A percentile compares a stretch with the other conserved stretches of the same genome.
These are phyloP conservation scores for Kuraishia hungarica DNA, from an alignment of 805 yeast species.

Conservation along the genomic window DNA sequence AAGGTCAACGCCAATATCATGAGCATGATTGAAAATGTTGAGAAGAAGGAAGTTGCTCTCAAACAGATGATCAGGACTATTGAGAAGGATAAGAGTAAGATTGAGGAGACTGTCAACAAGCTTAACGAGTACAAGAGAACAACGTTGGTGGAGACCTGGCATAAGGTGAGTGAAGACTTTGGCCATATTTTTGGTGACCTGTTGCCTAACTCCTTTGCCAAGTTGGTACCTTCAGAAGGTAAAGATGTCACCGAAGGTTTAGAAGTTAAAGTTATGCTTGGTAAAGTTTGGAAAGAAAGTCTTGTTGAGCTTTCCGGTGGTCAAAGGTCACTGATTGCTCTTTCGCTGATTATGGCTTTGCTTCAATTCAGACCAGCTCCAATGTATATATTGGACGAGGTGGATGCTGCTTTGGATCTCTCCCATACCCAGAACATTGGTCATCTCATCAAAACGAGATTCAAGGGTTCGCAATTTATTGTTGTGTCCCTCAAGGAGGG, in stretches of 20 bases:
- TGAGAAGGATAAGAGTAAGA: conserved; percentile 81
- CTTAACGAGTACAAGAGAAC: conserved; percentile 80
- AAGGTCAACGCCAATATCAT: conserved; percentile 80
- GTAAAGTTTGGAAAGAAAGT: conserved; percentile 93
- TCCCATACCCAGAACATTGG: conserved; percentile 98
- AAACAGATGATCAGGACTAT: conserved; percentile 78
- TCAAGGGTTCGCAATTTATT: conserved; percentile 92
- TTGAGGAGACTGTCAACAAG: conserved; percentile 77
- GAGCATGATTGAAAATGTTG: conserved; percentile 88
- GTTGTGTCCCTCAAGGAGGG: conserved; percentile 97
- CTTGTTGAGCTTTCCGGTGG: conserved; percentile 95
- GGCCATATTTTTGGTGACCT: conserved; percentile 85
- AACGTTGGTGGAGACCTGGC: conserved; percentile 77
- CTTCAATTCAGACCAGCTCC: conserved; percentile 97
- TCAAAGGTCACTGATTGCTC: conserved; percentile 88
- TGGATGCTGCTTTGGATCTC: conserved; percentile 95
- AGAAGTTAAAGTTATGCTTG: conserved; percentile 83
- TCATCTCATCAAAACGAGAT: conserved; percentile 87
- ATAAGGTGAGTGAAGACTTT: conserved; percentile 80
- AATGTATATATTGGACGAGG: conserved; percentile 95
- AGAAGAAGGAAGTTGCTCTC: conserved; percentile 73
- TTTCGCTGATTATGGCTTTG: conserved; percentile 85
- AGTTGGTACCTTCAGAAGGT: conserved; percentile 74
- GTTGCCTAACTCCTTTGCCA: conserved; percentile 84
- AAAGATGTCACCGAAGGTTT: conserved; percentile 83